A percentile compares a stretch with the other conserved stretches of the same genome.
Evolutionary conservation across 2,329 filamentous ascomycete species (phyloP).

Genomic region (Capronia epimyces): DNA sequence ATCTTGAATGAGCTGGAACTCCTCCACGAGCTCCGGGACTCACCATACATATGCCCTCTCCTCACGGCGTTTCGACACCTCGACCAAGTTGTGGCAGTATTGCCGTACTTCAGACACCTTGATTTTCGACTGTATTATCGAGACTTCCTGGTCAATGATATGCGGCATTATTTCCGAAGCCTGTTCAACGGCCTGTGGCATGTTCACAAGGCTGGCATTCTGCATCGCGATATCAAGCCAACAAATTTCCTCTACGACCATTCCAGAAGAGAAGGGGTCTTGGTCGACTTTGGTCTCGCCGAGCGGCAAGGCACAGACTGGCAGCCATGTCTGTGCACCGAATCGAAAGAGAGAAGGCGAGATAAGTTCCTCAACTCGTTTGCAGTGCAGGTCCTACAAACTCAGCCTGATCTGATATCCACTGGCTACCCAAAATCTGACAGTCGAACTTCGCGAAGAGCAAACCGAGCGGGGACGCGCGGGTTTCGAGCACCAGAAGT

Average conservation of each 20-base stretch:
- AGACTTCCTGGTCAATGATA: conserved; percentile 77
- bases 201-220: conserved; percentile 76
- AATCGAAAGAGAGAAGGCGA: conserved; percentile 59
- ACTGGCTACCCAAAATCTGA: conserved; percentile 83
- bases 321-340: conserved; percentile 76
- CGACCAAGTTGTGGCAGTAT: conserved; percentile 89
- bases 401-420: conserved; percentile 36
- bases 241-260: conserved; percentile 49
- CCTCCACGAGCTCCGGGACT: conserved; percentile 77
- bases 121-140: conserved; percentile 92
- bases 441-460: conserved; percentile 76
- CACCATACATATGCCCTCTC: conserved; percentile 80
- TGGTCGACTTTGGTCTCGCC: conserved; percentile 98
- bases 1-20: conserved; percentile 96
- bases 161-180: conserved; percentile 81
- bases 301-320: conserved; percentile 67
- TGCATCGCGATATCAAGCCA: conserved; percentile 94
- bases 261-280: conserved; percentile 67
- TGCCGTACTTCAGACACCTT: conserved; percentile 91
- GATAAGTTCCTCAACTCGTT: conserved; percentile 31
- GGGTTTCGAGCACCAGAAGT: conserved; percentile 96
- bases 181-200: conserved; percentile 78
- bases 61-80: conserved; percentile 94
- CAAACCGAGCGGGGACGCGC: conserved; percentile 89
- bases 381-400: conserved; percentile 37